Evolutionary conservation across 208 protist species (phyloP).

Genomic region (Herpetomonas tarakana): DNA sequence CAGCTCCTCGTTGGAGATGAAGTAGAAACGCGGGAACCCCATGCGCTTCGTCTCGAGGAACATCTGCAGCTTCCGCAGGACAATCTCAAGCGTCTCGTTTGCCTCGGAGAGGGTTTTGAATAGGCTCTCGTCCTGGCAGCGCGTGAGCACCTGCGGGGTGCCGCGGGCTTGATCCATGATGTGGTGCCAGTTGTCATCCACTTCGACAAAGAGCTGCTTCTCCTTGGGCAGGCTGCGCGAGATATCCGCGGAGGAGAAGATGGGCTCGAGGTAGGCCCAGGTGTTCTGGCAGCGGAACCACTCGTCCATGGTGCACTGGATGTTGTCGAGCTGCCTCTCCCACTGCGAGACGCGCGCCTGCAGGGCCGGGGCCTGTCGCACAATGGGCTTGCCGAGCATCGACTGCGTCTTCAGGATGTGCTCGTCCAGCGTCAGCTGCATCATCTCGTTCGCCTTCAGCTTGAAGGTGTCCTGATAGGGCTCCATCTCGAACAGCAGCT

Average conservation of each 20-base stretch:
- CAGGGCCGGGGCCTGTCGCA: conserved; percentile 84
- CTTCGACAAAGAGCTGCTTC: conserved; percentile 89
- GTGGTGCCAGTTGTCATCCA: conserved; percentile 93
- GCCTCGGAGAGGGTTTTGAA: conserved; percentile 87
- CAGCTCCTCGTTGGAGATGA: conserved; percentile 95
- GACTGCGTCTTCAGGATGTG: conserved; percentile 96
- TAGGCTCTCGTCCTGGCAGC: conserved; percentile 92
- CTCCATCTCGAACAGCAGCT: conserved; percentile 92
- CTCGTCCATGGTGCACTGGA: conserved; percentile 94
- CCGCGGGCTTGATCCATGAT: conserved; percentile 90
- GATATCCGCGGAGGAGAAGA: conserved; percentile 96
- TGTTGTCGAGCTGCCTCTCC: conserved; percentile 90
- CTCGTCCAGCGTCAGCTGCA: conserved; percentile 94
- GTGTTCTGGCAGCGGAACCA: conserved; percentile 95
- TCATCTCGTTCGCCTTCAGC: conserved; percentile 91
- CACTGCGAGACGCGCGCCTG: conserved; percentile 91
- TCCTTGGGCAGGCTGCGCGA: conserved; percentile 95
- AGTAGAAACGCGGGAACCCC: conserved; percentile 97
- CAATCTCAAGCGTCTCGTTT: conserved; percentile 94
- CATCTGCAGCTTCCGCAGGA: conserved; percentile 97
- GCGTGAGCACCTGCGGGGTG: conserved; percentile 84
- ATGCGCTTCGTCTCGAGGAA: conserved; percentile 98
- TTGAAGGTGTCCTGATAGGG: conserved; percentile 93
- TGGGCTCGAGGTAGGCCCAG: conserved; percentile 97
- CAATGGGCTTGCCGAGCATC: conserved; percentile 93